Conservation (phyloP, 78 protist genomes). For the Dictyostelium firmibasis region DNA sequence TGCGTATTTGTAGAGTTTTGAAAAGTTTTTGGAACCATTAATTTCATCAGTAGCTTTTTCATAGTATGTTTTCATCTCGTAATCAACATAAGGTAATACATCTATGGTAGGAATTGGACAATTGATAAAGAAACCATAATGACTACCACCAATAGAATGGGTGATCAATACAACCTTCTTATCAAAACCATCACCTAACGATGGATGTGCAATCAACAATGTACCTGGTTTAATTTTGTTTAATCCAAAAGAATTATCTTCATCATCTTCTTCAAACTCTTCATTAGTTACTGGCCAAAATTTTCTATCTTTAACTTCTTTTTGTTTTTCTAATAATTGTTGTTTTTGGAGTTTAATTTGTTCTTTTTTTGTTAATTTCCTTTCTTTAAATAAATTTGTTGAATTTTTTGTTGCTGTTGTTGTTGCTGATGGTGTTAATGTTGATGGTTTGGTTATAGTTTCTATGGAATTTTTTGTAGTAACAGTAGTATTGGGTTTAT, state of each 20-base stretch:
- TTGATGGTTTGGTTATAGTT: background rate
- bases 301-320: background rate
- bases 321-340: slow-evolving; percentile 6
- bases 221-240: slow-evolving; percentile 34
- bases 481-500: no score
- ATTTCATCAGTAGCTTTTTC: background rate
- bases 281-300: background rate
- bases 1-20: slow-evolving; percentile 10
- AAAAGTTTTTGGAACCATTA: slow-evolving; percentile 26
- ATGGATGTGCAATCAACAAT: slow-evolving; percentile 47
- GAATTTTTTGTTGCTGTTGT: background rate
- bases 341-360: background rate
- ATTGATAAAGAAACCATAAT: slow-evolving; percentile 56
- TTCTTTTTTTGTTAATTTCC: background rate
- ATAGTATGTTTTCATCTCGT: background rate
- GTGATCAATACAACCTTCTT: slow-evolving; percentile 48
- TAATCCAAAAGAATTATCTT: background rate
- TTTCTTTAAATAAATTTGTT: background rate
- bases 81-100: background rate
- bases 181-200: background rate
- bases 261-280: background rate
- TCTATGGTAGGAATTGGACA: background rate
- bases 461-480: no score
- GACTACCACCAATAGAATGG: background rate
- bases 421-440: background rate